phyloP scores from a whole-genome alignment of 768 basidiomycete genomes.

The Cubamyces lactineus region DNA sequence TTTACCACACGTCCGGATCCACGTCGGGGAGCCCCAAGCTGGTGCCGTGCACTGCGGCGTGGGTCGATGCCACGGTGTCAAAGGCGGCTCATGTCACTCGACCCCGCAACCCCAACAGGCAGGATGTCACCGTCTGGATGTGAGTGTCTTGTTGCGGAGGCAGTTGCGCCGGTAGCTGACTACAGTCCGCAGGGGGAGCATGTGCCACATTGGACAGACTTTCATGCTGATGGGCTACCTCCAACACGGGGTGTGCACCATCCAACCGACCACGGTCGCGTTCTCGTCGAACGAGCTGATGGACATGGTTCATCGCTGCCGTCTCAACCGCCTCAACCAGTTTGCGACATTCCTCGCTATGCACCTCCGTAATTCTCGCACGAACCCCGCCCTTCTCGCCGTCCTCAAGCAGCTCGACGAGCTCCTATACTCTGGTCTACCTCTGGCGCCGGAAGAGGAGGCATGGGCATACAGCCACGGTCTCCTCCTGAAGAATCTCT shows the following conservation, averaged over 20 bases:
- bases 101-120: conserved; percentile 52
- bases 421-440: conserved; percentile 66
- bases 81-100: conserved; percentile 59
- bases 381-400: conserved; percentile 61
- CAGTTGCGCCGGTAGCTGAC: conserved; percentile 36
- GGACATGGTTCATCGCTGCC: conserved; percentile 69
- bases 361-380: conserved; percentile 63
- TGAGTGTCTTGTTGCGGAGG: conserved; percentile 42
- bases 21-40: conserved; percentile 85
- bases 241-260: conserved; percentile 72
- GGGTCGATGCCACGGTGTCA: conserved; percentile 62
- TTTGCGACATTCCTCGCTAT: conserved; percentile 70
- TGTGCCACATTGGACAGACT: conserved; percentile 81
- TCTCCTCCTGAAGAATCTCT: conserved; percentile 72
- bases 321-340: conserved; percentile 75
- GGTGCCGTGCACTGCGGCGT: conserved; percentile 68
- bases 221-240: conserved; percentile 76
- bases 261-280: conserved; percentile 67
- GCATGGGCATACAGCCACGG: conserved; percentile 68
- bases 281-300: conserved; percentile 71
- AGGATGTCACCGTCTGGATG: conserved; percentile 78
- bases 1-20: conserved; percentile 83
- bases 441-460: conserved; percentile 69
- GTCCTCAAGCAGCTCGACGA: conserved; percentile 62
- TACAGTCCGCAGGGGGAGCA: conserved; percentile 62